Percentiles rank a stretch among this genome's conserved stretches.
These are phyloP conservation scores for Ascoidea tarda DNA, from an alignment of 805 yeast species.

Conservation along the genomic window DNA sequence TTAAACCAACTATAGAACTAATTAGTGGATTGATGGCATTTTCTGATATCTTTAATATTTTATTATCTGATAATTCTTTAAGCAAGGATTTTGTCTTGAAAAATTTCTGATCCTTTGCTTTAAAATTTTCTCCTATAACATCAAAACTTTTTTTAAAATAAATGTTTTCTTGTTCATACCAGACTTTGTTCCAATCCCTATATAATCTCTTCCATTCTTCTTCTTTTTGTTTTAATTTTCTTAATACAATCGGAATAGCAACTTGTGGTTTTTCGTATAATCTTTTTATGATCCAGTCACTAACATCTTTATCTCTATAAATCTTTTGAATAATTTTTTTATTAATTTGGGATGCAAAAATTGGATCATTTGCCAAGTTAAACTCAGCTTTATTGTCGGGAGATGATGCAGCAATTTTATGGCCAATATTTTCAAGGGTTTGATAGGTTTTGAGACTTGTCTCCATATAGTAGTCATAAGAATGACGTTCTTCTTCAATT, in stretches of 20 bases:
- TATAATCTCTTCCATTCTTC: constrained; percentile 98
- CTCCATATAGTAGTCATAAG: constrained; percentile 92
- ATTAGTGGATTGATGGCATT: too few relatives aligned
- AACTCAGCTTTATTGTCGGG: constrained; percentile 77
- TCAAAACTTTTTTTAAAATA: constrained; percentile 89
- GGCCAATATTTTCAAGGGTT: constrained; percentile 88
- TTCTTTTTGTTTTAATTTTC: constrained; percentile 90
- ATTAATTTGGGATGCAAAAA: constrained; percentile 81
- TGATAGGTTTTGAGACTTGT: constrained; percentile 91
- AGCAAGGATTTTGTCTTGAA: constrained; percentile 80
- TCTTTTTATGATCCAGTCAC: constrained; percentile 92
- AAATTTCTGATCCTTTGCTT: constrained; percentile 89
- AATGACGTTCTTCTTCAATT: constrained; percentile 95
- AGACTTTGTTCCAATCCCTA: constrained; percentile 96
- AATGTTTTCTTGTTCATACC: constrained; percentile 97
- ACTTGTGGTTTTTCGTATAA: constrained; percentile 89
- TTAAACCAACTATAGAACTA: too few relatives aligned
- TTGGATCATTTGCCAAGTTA: constrained; percentile 85
- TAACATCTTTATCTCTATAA: constrained; percentile 89
- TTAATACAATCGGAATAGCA: constrained; percentile 87
- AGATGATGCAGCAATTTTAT: constrained; percentile 85
- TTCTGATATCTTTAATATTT: too few relatives aligned
- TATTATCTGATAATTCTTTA: too few relatives aligned
- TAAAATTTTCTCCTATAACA: constrained; percentile 90
- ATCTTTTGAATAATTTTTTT: constrained; percentile 86